Evolutionary conservation across 495 filamentous ascomycete species (phyloP).

Genomic region (Penicillium daleae): DNA sequence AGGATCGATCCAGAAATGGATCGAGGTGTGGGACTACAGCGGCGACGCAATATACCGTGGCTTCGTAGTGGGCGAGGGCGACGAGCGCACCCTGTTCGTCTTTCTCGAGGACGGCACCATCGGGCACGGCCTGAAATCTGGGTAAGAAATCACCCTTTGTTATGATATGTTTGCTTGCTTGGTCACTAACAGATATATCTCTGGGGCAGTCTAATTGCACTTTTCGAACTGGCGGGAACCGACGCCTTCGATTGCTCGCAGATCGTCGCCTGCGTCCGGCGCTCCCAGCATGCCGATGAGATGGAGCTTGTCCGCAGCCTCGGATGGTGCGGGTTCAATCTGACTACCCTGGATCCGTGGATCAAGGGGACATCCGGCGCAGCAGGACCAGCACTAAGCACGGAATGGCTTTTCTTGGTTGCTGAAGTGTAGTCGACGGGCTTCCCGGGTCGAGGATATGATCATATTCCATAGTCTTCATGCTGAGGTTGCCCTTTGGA

Average conservation of each 20-base stretch:
- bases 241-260: conserved; percentile 72
- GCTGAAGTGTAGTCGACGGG: conserved; percentile 68
- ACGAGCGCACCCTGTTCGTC: conserved; percentile 77
- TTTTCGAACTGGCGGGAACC: conserved; percentile 81
- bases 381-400: conserved; percentile 60
- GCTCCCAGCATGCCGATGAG: conserved; percentile 59
- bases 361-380: conserved; percentile 36
- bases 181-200: conserved; percentile 1
- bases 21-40: conserved; percentile 90
- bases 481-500: neutral
- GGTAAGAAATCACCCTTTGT: conserved; percentile 56
- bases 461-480: neutral
- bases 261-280: conserved; percentile 80
- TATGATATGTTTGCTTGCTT: neutral
- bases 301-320: conserved; percentile 74
- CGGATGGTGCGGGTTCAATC: conserved; percentile 90
- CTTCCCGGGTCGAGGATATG: neutral
- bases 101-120: conserved; percentile 78
- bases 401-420: conserved; percentile 80
- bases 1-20: conserved; percentile 54
- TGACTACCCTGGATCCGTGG: conserved; percentile 78
- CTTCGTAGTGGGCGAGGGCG: conserved; percentile 67
- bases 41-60: conserved; percentile 82
- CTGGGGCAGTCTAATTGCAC: conserved; percentile 79
- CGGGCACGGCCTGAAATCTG: conserved; percentile 79